A percentile compares a stretch with the other conserved stretches of the same genome.
Conservation (phyloP, 345 rosid genomes). For the Mangifera indica region DNA sequence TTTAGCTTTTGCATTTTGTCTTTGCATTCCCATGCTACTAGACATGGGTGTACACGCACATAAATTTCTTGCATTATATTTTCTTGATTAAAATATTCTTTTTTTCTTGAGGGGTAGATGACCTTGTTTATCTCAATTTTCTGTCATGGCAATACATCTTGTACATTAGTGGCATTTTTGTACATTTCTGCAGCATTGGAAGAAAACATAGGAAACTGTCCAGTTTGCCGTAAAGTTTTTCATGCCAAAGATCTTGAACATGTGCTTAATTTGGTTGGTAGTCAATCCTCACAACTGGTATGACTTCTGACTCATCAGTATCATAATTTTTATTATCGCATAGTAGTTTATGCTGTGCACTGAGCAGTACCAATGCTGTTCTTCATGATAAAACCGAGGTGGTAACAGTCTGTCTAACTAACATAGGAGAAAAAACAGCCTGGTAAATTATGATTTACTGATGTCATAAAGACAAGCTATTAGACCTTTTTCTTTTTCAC, state of each 20-base stretch:
- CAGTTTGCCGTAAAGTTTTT: conserved; percentile 82
- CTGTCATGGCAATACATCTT: conserved; percentile 3
- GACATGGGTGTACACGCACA: neutral
- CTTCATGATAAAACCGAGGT: neutral
- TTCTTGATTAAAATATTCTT: neutral
- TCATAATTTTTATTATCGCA: neutral
- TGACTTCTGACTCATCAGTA: conserved; percentile 8
- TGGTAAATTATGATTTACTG: neutral
- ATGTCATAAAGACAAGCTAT: neutral
- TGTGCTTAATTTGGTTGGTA: conserved; percentile 65
- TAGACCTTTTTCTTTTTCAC: neutral
- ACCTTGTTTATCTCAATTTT: neutral
- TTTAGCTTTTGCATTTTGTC: neutral
- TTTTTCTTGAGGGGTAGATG: conserved; percentile 2
- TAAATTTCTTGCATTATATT: neutral
- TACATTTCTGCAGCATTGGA: conserved; percentile 31
- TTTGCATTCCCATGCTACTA: neutral
- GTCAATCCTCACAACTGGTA: conserved; percentile 55
- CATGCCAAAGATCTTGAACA: conserved; percentile 74
- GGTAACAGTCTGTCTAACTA: neutral
- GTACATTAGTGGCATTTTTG: conserved; percentile 15
- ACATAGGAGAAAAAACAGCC: neutral
- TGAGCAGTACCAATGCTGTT: neutral
- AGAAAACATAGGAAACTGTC: conserved; percentile 65
- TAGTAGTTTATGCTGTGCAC: neutral